Evolutionary conservation across 139 green algal species (phyloP), one percentile per base, ranked within the genome.

Genomic region (Microglena sp.): DNA sequence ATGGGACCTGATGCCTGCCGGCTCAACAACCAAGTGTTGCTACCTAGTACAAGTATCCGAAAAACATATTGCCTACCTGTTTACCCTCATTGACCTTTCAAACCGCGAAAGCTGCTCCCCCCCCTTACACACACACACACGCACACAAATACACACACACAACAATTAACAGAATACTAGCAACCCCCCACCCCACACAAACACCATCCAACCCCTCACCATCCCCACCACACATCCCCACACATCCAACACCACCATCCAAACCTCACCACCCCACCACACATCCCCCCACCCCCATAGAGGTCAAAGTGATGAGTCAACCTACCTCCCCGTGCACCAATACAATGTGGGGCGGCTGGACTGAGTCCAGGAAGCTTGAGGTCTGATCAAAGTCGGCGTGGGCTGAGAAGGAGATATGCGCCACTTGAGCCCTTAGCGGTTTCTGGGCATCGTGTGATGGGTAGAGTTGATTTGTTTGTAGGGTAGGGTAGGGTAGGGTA

Each of bases 321-420:
- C 50, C 26, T 40, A 83, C 82, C 77, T 99, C 94, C 2, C 94
- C 94, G 69, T 99, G 94, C 33, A 99, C 94, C 56, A 98, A 78
- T 65, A 98, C 82, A 45, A 98, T 85, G 68, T 98, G 84, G 1
- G 84, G 82, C 18, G 92, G 91, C 33, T 65, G 61, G 30, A 97
- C 74, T 28, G 63, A 34, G 34, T 95, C 84, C 40, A 99, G 60
- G 70, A 99, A 99, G 28, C 85, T 77, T 22, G 77, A 85, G 5
- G 94, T 99, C 80, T 99, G 94, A n/a, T 88, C 73, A 71, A 89
- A 99, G 75, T 99, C 94, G 22, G 94, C 92, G 67, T 99, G 94
- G 15, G 94, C 94, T 7, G 83, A 94, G 82, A 99, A 99, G 45
- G 84, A 95, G 56, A 99, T 97, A 69, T 90, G 85, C 61, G 96